Evolutionary conservation across 441 rosid species (phyloP).

Genomic region (Breynia disticha): DNA sequence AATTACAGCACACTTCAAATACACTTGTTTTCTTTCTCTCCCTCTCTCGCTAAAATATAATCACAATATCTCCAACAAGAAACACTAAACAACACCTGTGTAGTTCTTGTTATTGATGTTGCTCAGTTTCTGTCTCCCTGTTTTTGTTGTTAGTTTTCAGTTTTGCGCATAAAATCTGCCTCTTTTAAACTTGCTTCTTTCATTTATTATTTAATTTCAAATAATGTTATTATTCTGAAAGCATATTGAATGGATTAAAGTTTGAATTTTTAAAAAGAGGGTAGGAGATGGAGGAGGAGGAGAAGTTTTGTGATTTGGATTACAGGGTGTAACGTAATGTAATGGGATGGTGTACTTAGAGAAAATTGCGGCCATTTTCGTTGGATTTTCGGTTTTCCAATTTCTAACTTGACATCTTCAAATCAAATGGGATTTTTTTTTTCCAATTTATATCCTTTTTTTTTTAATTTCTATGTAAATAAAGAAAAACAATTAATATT

Average conservation of each 20-base stretch:
- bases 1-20: slow-evolving; percentile 26
- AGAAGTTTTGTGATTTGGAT: too few relatives aligned
- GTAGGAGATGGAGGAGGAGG: too few relatives aligned
- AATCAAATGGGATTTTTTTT: slow-evolving; percentile 14
- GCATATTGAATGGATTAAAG: too few relatives aligned
- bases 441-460: slow-evolving; percentile 15
- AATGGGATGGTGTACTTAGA: slow-evolving; percentile 33
- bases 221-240: too few relatives aligned
- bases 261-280: too few relatives aligned
- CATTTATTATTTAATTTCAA: too few relatives aligned
- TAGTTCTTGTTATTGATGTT: neutral
- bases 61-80: neutral
- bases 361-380: slow-evolving; percentile 26
- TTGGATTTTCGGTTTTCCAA: slow-evolving; percentile 34
- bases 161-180: neutral
- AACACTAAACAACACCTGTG: neutral
- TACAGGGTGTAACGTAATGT: neutral
- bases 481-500: too few relatives aligned
- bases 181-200: neutral
- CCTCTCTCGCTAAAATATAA: neutral
- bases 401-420: slow-evolving; percentile 3
- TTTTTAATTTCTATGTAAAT: neutral
- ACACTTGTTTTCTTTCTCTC: neutral
- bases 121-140: too few relatives aligned
- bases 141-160: neutral